Base-by-base conservation (phyloP, 2,329 filamentous ascomycete species). In the Dactylellina sp. region DNA sequence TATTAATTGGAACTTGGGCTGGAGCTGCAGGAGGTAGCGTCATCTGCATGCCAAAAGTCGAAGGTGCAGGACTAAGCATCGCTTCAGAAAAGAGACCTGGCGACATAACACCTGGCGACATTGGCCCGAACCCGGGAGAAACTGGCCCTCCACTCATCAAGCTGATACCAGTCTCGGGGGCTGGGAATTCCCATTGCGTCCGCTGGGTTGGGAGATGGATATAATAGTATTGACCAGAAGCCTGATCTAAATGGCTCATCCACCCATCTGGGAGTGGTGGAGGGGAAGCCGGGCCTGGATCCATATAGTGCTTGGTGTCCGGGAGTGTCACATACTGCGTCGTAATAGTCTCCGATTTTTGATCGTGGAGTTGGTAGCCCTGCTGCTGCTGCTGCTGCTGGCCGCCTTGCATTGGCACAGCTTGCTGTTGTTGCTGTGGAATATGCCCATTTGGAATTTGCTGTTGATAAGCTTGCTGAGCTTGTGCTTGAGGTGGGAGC, bases 111-210 rank as follows among this genome's bases (percentile, higher is more conserved):
- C 71, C 71, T n/a, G 71, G 71, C 0, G 71, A 75, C 71, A 75
- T 75, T 32, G 71, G 71, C 1, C 60, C 71, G n/a, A 75, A 75
- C 12, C 71, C 71, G n/a, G 71, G 71, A 16, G 94, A 97, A 65
- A 97, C 83, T 0, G 94, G 94, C 1, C 64, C 63, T 50, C 71
- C 71, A 20, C 63, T 68, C 71, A 75, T 75, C 50, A 75, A 60
- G 24, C 71, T 75, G 7, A 75, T 68, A 32, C 71, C 71, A 11
- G 71, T 75, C 52, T 79, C 78, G 7, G 64, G 60, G 2, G 76
- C 98, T 25, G 95, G 95, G 77, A 98, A 98, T 79, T 99, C 95
- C 95, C 95, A 99, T 80, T 99, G 95, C 0, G 95, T 99, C 1
- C 93, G 92, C 80, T 98, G 95, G 0, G 92, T 93, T 0, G 93